Conservation (phyloP, 257 asterid genomes). For the Scutellaria barbata region DNA sequence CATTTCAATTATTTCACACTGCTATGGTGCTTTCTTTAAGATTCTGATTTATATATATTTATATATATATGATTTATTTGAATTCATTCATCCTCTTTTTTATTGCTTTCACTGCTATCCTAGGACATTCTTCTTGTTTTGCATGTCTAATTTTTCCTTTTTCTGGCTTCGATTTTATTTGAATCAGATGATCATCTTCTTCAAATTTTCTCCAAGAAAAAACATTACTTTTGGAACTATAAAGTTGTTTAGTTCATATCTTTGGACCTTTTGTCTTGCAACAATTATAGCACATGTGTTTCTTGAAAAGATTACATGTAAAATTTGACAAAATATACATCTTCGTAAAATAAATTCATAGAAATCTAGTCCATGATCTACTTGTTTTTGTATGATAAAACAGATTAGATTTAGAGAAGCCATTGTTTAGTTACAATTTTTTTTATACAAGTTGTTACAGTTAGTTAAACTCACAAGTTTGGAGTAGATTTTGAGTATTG, state of each 20-base stretch:
- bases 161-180: neutral
- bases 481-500: too few species aligned
- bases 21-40: neutral
- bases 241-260: neutral
- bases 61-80: too few species aligned
- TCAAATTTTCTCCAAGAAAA: neutral
- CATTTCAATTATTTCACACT: neutral
- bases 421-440: too few species aligned
- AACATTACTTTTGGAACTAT: neutral
- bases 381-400: neutral
- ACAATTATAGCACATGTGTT: neutral
- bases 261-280: neutral
- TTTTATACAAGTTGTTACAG: too few species aligned
- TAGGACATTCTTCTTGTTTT: too few species aligned
- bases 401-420: slow-evolving; percentile 1
- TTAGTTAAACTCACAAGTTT: too few species aligned
- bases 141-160: too few species aligned
- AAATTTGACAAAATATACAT: neutral
- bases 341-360: neutral
- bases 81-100: too few species aligned
- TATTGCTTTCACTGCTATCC: too few species aligned
- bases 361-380: neutral
- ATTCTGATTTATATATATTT: neutral
- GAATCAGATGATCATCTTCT: neutral
- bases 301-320: neutral